Conservation (phyloP, 768 basidiomycete species). For the Russula earlei region DNA sequence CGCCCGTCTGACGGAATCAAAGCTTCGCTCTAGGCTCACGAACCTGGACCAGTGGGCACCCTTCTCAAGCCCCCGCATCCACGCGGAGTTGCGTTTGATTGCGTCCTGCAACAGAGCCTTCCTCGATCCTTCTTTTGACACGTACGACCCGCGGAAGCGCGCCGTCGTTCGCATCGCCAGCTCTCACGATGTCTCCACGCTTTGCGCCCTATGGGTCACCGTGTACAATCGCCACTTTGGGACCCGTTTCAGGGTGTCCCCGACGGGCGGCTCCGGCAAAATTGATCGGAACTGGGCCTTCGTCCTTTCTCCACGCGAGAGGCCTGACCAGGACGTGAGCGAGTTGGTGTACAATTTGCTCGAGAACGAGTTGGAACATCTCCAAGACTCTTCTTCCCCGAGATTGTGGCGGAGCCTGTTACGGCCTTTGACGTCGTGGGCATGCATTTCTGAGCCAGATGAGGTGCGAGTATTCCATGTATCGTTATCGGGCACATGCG, state of each 20-base stretch:
- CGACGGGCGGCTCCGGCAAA: constrained; percentile 12
- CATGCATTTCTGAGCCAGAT: not conserved
- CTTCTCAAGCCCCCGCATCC: constrained; percentile 10
- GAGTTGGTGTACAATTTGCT: constrained; percentile 12
- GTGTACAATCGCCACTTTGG: constrained; percentile 15
- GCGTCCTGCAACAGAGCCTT: constrained; percentile 5
- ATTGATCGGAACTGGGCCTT: constrained; percentile 13
- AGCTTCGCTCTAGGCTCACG: constrained; percentile 2
- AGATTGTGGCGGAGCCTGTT: not conserved
- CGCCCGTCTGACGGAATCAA: constrained; percentile 11
- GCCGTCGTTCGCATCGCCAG: constrained; percentile 12
- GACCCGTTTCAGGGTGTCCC: constrained; percentile 13
- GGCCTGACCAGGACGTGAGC: constrained; percentile 14
- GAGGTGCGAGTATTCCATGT: not conserved
- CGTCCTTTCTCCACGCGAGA: constrained; percentile 8
- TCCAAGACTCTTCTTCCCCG: not conserved
- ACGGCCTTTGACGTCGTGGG: constrained; percentile 1
- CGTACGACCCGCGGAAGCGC: constrained; percentile 14
- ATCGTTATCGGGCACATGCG: not conserved
- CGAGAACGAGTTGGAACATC: constrained; percentile 6
- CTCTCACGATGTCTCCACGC: constrained; percentile 15
- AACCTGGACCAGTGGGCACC: constrained; percentile 7
- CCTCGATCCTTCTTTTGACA: constrained; percentile 12
- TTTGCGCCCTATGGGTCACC: constrained; percentile 15
- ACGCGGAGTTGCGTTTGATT: constrained; percentile 15